A percentile compares a stretch with the other conserved stretches of the same genome.
phyloP scores from a whole-genome alignment of 345 rosid species.

The Rhodomyrtus tomentosa region DNA sequence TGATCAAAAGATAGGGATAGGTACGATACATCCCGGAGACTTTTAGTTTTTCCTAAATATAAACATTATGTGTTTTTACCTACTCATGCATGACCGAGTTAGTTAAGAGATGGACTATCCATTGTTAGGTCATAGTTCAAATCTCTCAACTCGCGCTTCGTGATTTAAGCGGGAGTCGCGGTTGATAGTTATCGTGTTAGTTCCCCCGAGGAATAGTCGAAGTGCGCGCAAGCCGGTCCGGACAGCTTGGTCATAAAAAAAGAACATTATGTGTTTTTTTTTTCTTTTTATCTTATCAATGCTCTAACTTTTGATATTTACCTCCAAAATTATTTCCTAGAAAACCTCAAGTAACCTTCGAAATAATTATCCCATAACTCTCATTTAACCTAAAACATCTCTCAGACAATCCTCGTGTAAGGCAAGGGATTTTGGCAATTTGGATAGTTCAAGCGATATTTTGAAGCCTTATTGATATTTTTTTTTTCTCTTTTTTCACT shows the following conservation, averaged over 20 bases:
- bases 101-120: too few relatives aligned
- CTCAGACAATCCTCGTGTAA: not conserved
- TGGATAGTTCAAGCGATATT: not conserved
- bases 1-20: not conserved
- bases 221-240: too few relatives aligned
- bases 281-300: not conserved
- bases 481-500: not conserved
- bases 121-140: too few relatives aligned
- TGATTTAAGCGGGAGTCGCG: too few relatives aligned
- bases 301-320: not conserved
- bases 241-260: too few relatives aligned
- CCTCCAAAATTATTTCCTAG: not conserved
- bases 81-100: too few relatives aligned
- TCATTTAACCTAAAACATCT: not conserved
- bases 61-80: too few relatives aligned
- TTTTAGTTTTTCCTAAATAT: not conserved
- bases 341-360: not conserved
- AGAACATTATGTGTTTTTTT: not conserved
- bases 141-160: too few relatives aligned
- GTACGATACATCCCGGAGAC: not conserved
- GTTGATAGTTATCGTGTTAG: too few relatives aligned
- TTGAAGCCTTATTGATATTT: not conserved
- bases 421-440: not conserved
- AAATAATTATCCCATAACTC: not conserved
- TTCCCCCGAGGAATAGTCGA: too few relatives aligned